Evolutionary conservation across 2,329 filamentous ascomycete species (phyloP), one percentile per base, ranked within the genome.

Genomic region (Fusarium nodosum): DNA sequence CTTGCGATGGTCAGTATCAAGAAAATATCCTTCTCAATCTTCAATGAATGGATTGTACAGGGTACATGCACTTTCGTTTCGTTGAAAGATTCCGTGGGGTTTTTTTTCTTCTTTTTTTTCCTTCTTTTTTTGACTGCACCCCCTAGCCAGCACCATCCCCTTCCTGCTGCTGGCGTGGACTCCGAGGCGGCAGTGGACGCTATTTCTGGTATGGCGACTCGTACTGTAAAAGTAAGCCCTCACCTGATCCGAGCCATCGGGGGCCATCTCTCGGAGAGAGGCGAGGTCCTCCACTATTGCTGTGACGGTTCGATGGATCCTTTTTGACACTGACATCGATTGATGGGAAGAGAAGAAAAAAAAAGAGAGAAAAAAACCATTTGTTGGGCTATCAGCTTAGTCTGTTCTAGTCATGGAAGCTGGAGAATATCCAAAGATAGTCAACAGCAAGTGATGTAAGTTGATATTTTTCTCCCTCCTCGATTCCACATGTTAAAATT

Each of bases 121-220:
- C 5, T 28, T 50, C n/a, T 16, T 26, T 36, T 50, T 28, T n/a
- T 28, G n/a, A 36, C 34, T 30, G 48, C 48, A 51, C 48, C 48
- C 47, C 48, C 33, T 38, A 5, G 9, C 33, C 24, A 51, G n/a
- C 33, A 51, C 47, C 18, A 39, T 51, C 33, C 33, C 33, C 47
- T 51, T 51, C 61, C 47, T 66, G 42, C 8, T 30, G 57, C 60
- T 73, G 57, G 72, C 61, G 56, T 69, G 47, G 53, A 65, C 60
- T 60, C 62, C 66, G 60, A 68, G 67, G 58, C 65, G 71, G 67
- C 71, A 74, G 70, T 76, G 68, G 68, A 64, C 66, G 59, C 72
- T 73, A 74, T 74, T 74, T 75, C 71, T 68, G 67, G 67, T 59
- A 56, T 56, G 61, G 66, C 55, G 61, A 56, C 50, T 72, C 72